phyloP scores from a whole-genome alignment of 176 grass and related monocot species.

The Aegilops tauschii region DNA sequence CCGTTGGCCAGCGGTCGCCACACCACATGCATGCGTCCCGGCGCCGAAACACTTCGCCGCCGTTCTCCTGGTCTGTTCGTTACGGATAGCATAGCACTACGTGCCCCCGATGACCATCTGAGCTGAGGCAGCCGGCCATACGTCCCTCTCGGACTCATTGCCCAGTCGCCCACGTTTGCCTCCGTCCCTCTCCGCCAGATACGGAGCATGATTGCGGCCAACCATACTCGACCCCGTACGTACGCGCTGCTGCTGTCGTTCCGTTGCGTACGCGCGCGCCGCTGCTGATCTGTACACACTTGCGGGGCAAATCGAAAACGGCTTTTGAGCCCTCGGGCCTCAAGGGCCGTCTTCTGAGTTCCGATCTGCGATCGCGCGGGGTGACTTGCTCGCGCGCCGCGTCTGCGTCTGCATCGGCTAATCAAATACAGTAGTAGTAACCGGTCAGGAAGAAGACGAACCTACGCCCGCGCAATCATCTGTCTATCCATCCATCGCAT shows the following conservation, averaged over 20 bases:
- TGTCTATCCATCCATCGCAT: not conserved
- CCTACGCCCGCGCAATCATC: not conserved
- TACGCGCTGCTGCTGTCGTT: not conserved
- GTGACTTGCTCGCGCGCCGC: not conserved
- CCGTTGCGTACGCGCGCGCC: not conserved
- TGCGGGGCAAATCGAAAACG: not conserved
- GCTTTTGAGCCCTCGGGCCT: not conserved
- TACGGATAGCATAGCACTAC: not conserved
- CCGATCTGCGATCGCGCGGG: not conserved
- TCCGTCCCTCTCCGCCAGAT: not conserved
- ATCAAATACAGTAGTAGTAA: too few species aligned
- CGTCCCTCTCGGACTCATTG: not conserved
- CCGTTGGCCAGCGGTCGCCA: too few species aligned
- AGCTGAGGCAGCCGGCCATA: not conserved
- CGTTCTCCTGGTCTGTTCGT: not conserved
- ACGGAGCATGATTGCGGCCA: not conserved
- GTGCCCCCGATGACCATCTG: not conserved
- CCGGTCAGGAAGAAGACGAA: not conserved
- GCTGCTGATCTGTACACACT: not conserved
- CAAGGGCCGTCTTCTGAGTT: not conserved
- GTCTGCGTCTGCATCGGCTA: not conserved
- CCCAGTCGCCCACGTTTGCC: not conserved
- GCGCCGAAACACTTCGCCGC: not conserved
- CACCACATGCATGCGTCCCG: not conserved
- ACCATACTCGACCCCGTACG: not conserved